These are phyloP conservation scores for Sedum album DNA, from an alignment of 164 flowering plant species.

Conservation along the genomic window DNA sequence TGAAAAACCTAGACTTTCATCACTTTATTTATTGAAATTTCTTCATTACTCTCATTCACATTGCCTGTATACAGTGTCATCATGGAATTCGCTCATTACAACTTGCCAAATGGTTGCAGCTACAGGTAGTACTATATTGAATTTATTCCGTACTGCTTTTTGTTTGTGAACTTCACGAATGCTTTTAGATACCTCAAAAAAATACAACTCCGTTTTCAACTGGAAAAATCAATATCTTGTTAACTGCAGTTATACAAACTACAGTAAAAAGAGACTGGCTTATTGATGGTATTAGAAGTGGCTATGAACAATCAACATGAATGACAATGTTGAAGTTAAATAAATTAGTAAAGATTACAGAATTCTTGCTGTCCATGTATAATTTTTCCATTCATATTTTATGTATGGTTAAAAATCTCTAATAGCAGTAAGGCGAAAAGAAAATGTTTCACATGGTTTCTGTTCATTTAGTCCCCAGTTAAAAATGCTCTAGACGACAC, in stretches of 20 bases:
- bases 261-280: too few species aligned
- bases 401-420: too few species aligned
- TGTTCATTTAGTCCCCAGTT: neutral
- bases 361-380: too few species aligned
- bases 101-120: conserved; percentile 85
- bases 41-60: neutral
- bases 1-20: neutral
- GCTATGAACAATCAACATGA: too few species aligned
- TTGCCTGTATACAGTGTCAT: conserved; percentile 59
- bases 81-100: conserved; percentile 87
- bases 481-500: neutral
- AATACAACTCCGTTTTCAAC: neutral
- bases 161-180: neutral
- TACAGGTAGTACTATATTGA: conserved; percentile 41
- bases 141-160: neutral
- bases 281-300: too few species aligned
- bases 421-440: too few species aligned
- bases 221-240: neutral
- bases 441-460: neutral
- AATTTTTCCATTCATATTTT: too few species aligned
- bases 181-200: neutral
- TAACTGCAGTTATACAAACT: too few species aligned
- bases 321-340: too few species aligned
- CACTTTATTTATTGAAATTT: neutral
- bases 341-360: too few species aligned